phyloP scores from a whole-genome alignment of 306 rosid species.

The Vigna angularis region DNA sequence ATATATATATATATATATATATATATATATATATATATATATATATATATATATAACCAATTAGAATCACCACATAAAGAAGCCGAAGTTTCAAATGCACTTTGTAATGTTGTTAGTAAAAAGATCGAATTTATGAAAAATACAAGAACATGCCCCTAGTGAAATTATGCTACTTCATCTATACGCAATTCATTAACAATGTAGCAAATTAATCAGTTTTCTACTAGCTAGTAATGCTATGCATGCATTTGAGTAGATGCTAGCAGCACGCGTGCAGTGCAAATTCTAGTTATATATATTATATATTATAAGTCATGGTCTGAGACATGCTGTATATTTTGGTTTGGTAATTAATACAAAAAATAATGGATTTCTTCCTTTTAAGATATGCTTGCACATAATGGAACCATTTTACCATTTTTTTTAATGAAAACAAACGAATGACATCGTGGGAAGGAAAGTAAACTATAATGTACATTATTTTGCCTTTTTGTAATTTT shows the following conservation, averaged over 20 bases:
- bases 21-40: no score
- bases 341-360: conserved; percentile 13
- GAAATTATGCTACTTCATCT: not conserved
- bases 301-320: not conserved
- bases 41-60: no score
- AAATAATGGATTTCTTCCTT: conserved; percentile 24
- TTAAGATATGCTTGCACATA: conserved; percentile 37
- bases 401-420: conserved; percentile 46
- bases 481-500: conserved; percentile 10
- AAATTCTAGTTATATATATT: not conserved
- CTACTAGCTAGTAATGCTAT: conserved; percentile 1
- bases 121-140: not conserved
- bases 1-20: no score
- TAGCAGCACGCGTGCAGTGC: conserved; percentile 24
- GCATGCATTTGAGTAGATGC: not conserved
- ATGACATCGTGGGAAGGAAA: conserved; percentile 3
- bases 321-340: conserved; percentile 8
- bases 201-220: conserved; percentile 34
- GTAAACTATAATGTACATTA: conserved; percentile 3
- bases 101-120: no score
- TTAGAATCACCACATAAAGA: no score
- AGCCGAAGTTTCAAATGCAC: no score
- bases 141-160: not conserved
- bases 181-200: conserved; percentile 5
- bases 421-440: conserved; percentile 39